Conservation (phyloP, 2,329 filamentous ascomycete genomes). For the Claviceps citrina region DNA sequence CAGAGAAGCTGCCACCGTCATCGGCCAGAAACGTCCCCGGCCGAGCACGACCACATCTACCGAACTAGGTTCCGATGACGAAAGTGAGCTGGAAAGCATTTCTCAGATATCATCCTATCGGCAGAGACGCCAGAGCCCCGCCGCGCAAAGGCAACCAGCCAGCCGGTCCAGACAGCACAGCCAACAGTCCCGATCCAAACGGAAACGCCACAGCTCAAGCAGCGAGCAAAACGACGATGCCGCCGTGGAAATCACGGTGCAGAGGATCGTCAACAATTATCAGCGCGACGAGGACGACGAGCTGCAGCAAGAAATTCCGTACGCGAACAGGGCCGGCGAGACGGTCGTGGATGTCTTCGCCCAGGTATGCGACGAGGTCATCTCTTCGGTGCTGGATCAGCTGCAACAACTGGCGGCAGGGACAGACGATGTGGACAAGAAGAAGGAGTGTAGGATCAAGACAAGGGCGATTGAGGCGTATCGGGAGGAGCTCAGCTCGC, state of each 20-base stretch:
- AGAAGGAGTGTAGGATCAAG: slow-evolving; percentile 40
- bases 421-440: slow-evolving; percentile 29
- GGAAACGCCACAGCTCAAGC: slow-evolving; percentile 11
- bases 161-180: slow-evolving; percentile 4
- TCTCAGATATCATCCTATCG: slow-evolving; percentile 1
- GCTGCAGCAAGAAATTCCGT: slow-evolving; percentile 36
- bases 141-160: slow-evolving; percentile 25
- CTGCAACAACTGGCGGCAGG: slow-evolving; percentile 25
- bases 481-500: slow-evolving; percentile 37
- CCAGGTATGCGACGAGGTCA: slow-evolving; percentile 45
- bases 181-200: slow-evolving; percentile 9
- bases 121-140: slow-evolving; percentile 22
- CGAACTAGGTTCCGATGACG: slow-evolving; percentile 23
- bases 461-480: slow-evolving; percentile 42
- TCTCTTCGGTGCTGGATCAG: slow-evolving; percentile 33
- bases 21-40: slow-evolving; percentile 30
- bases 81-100: slow-evolving; percentile 9
- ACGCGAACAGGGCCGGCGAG: slow-evolving; percentile 37
- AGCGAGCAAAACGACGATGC: slow-evolving; percentile 13
- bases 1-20: slow-evolving; percentile 24
- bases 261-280: slow-evolving; percentile 39
- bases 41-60: slow-evolving; percentile 23
- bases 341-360: slow-evolving; percentile 48
- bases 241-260: slow-evolving; percentile 40
- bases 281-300: slow-evolving; percentile 27